These are phyloP conservation scores for Boletellus emodensis DNA, from an alignment of 768 basidiomycete genomes.

Conservation along the genomic window DNA sequence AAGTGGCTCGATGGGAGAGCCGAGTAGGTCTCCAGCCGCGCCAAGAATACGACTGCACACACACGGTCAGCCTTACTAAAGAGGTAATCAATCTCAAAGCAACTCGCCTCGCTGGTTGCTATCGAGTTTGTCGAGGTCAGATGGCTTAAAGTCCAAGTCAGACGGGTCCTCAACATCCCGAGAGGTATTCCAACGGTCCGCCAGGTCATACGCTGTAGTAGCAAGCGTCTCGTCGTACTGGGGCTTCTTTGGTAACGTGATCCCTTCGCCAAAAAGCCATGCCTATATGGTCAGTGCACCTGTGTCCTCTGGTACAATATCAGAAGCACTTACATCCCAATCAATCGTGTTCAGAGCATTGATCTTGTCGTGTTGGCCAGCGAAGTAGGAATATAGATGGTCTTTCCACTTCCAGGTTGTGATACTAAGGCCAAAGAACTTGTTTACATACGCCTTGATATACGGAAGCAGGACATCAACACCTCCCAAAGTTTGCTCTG, in stretches of 20 bases:
- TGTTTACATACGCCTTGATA: conserved; percentile 50
- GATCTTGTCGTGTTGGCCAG: conserved; percentile 40
- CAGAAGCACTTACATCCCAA: conserved; percentile 46
- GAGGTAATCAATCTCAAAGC: background rate
- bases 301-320: background rate
- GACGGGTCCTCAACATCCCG: conserved; percentile 33
- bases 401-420: conserved; percentile 55
- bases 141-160: conserved; percentile 37
- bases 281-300: conserved; percentile 27
- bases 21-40: conserved; percentile 41
- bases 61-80: background rate
- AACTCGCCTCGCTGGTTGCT: conserved; percentile 47
- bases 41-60: conserved; percentile 50
- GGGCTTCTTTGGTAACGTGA: conserved; percentile 44
- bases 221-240: conserved; percentile 54
- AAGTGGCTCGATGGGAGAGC: conserved; percentile 44
- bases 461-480: conserved; percentile 55
- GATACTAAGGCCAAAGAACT: conserved; percentile 54
- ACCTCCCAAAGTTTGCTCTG: conserved; percentile 54
- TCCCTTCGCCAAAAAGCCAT: conserved; percentile 58
- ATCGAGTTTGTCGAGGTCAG: conserved; percentile 46
- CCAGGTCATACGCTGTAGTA: conserved; percentile 48
- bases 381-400: conserved; percentile 53
- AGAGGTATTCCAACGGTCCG: conserved; percentile 49
- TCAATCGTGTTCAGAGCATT: conserved; percentile 48